These are phyloP conservation scores for Aspergillus nidulans DNA, from an alignment of 495 filamentous ascomycete genomes.

Conservation along the genomic window DNA sequence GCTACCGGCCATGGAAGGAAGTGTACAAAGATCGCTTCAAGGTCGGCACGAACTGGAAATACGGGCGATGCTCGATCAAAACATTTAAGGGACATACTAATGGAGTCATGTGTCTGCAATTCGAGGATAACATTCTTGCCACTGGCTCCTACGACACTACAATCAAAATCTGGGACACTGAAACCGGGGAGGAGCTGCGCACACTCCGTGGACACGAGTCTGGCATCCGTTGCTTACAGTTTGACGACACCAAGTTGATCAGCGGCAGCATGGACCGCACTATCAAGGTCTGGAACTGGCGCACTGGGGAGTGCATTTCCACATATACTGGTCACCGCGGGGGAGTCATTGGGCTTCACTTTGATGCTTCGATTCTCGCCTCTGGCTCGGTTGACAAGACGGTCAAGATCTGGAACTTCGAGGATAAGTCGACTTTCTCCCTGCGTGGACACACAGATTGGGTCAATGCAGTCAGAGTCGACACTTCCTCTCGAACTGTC, in stretches of 20 bases:
- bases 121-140: slow-evolving; percentile 86
- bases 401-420: slow-evolving; percentile 91
- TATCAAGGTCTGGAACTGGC: slow-evolving; percentile 94
- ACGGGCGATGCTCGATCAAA: slow-evolving; percentile 78
- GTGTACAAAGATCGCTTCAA: slow-evolving; percentile 86
- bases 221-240: slow-evolving; percentile 85
- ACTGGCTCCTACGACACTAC: slow-evolving; percentile 94
- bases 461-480: slow-evolving; percentile 89
- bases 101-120: slow-evolving; percentile 93
- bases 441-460: slow-evolving; percentile 85
- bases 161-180: slow-evolving; percentile 93
- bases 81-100: slow-evolving; percentile 86
- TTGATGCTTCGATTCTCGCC: slow-evolving; percentile 74
- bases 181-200: slow-evolving; percentile 77
- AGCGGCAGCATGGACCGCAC: slow-evolving; percentile 77
- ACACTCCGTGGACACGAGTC: slow-evolving; percentile 76
- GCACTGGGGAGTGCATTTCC: slow-evolving; percentile 81
- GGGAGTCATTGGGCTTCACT: slow-evolving; percentile 82
- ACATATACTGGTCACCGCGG: slow-evolving; percentile 72
- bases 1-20: slow-evolving; percentile 81
- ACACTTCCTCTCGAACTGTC: slow-evolving; percentile 73
- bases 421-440: slow-evolving; percentile 69
- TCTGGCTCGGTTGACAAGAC: slow-evolving; percentile 85
- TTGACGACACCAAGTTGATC: slow-evolving; percentile 87
- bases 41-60: slow-evolving; percentile 94